phyloP scores from a whole-genome alignment of 176 grass and related monocot genomes.

The Musa beccarii region DNA sequence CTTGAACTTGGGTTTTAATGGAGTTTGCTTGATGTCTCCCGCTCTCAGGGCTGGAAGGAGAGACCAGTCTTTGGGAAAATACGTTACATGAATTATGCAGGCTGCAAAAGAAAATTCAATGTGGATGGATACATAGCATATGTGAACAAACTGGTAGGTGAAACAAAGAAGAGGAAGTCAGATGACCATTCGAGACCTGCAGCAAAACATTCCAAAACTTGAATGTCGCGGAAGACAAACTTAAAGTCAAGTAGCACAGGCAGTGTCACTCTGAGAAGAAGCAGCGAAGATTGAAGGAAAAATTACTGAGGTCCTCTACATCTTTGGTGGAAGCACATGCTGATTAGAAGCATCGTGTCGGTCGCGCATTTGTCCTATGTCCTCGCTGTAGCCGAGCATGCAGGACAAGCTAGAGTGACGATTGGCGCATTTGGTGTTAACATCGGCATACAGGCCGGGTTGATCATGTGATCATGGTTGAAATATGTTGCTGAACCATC shows the following conservation, averaged over 20 bases:
- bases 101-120: conserved; percentile 92
- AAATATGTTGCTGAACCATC: too few species aligned
- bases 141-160: conserved; percentile 44
- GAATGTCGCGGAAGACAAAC: not conserved
- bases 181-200: conserved; percentile 11
- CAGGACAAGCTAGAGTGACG: too few species aligned
- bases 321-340: not conserved
- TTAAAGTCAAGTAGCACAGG: not conserved
- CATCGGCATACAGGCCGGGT: too few species aligned
- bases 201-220: not conserved
- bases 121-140: conserved; percentile 77
- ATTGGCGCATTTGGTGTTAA: too few species aligned
- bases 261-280: not conserved
- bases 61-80: conserved; percentile 88
- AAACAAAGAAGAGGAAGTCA: conserved; percentile 60
- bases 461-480: too few species aligned
- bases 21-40: conserved; percentile 10
- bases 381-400: too few species aligned
- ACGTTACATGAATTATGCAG: conserved; percentile 92
- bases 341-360: not conserved
- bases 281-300: not conserved
- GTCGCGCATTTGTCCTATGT: too few species aligned
- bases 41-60: conserved; percentile 86
- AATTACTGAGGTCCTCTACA: not conserved
- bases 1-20: not conserved